Evolutionary conservation across 176 grass and related monocot species (phyloP).

Genomic region (Oryza officinalis): DNA sequence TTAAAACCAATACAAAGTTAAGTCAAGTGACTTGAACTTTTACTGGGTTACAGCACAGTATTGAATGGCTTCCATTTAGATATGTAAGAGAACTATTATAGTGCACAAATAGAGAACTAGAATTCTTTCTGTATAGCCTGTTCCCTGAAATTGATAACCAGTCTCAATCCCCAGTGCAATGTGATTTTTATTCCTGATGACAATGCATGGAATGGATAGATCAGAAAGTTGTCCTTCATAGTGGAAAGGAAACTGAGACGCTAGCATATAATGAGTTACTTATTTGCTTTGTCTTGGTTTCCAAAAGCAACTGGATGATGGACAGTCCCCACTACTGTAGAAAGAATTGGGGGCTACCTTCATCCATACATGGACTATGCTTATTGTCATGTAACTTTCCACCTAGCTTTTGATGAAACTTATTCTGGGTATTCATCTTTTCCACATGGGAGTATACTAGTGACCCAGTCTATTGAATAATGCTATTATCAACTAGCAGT

Average conservation of each 20-base stretch:
- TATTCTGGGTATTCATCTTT: conserved; percentile 16
- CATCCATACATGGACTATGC: conserved; percentile 23
- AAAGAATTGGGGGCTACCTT: conserved; percentile 73
- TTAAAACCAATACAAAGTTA: no score
- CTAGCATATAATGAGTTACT: conserved; percentile 47
- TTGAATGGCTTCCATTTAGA: no score
- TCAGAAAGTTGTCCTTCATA: not conserved
- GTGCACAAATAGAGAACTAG: no score
- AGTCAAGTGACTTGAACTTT: no score
- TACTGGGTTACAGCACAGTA: no score
- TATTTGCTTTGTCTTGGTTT: conserved; percentile 56
- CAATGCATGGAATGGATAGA: not conserved
- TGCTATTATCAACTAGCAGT: conserved; percentile 24
- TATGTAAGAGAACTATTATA: no score
- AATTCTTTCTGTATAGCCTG: no score
- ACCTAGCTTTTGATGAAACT: not conserved
- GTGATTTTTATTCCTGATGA: not conserved
- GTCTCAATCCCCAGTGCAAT: not conserved
- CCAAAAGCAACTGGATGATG: conserved; percentile 64
- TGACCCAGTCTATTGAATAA: not conserved
- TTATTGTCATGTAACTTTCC: not conserved
- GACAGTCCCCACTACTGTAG: conserved; percentile 62
- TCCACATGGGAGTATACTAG: not conserved
- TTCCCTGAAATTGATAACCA: no score
- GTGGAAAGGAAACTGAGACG: conserved; percentile 38